Evolutionary conservation across 768 basidiomycete genomes (phyloP).

Genomic region (Agrocybe pediades): DNA sequence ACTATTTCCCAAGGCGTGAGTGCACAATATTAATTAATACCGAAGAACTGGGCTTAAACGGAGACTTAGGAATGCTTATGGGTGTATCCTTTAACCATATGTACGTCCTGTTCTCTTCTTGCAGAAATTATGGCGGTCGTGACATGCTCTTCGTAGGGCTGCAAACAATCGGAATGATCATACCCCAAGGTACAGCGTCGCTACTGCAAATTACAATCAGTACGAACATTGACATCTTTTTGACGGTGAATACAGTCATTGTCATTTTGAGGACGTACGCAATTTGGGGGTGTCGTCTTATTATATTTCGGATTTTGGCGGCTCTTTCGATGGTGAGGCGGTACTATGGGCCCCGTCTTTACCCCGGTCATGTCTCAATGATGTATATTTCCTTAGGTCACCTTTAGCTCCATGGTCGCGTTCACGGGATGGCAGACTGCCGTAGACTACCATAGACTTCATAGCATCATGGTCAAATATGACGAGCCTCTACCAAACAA

Average conservation of each 20-base stretch:
- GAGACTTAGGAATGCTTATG: not conserved
- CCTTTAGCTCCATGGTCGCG: not conserved
- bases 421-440: slow-evolving; percentile 3
- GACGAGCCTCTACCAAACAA: not conserved
- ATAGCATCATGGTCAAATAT: not conserved
- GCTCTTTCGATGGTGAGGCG: not conserved
- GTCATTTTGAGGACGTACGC: not conserved
- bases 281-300: not conserved
- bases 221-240: not conserved
- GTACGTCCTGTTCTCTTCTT: not conserved
- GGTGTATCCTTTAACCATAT: not conserved
- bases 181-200: not conserved
- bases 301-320: not conserved
- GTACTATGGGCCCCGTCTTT: not conserved
- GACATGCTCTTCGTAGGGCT: not conserved
- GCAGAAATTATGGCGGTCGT: not conserved
- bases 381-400: not conserved
- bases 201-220: not conserved
- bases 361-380: not conserved
- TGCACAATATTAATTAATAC: not conserved
- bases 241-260: not conserved
- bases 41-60: not conserved
- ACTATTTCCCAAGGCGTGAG: not conserved
- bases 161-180: not conserved
- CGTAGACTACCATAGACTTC: slow-evolving; percentile 1